Conservation (phyloP, 177 flowering plant genomes). For the Vitis hybrid region DNA sequence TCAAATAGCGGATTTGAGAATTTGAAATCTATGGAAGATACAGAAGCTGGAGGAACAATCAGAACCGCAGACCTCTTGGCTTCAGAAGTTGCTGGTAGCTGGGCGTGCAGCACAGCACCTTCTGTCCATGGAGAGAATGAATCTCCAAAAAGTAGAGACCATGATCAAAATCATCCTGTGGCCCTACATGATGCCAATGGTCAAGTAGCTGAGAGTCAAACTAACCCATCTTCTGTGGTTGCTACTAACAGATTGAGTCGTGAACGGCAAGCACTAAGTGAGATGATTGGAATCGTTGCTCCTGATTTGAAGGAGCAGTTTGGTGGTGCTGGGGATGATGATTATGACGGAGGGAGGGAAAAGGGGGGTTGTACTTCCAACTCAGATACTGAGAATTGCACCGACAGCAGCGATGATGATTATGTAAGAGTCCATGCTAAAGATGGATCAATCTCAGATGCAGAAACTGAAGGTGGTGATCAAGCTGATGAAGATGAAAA, state of each 20-base stretch:
- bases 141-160: constrained; percentile 45
- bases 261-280: constrained; percentile 59
- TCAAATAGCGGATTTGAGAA: constrained; percentile 26
- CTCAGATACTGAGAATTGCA: constrained; percentile 58
- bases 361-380: constrained; percentile 32
- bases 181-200: constrained; percentile 32
- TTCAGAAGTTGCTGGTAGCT: constrained; percentile 92
- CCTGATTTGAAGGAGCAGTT: constrained; percentile 67
- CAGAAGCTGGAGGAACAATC: constrained; percentile 60
- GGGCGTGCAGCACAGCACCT: constrained; percentile 88
- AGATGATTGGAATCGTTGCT: constrained; percentile 84
- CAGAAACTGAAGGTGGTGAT: constrained; percentile 43
- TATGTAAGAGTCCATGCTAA: constrained; percentile 14
- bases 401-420: constrained; percentile 35
- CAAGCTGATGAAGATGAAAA: constrained; percentile 24
- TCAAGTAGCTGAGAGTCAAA: constrained; percentile 71
- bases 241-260: constrained; percentile 26
- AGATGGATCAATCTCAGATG: constrained; percentile 38
- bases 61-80: constrained; percentile 81
- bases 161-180: constrained; percentile 27
- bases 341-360: constrained; percentile 17
- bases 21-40: constrained; percentile 49
- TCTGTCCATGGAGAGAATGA: constrained; percentile 83
- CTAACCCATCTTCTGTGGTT: constrained; percentile 28
- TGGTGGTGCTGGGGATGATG: constrained; percentile 19